A percentile compares a stretch with the other conserved stretches of the same genome.
These are phyloP conservation scores for Kalanchoe fedtschenkoi DNA, from an alignment of 164 flowering plant genomes.

Conservation along the genomic window DNA sequence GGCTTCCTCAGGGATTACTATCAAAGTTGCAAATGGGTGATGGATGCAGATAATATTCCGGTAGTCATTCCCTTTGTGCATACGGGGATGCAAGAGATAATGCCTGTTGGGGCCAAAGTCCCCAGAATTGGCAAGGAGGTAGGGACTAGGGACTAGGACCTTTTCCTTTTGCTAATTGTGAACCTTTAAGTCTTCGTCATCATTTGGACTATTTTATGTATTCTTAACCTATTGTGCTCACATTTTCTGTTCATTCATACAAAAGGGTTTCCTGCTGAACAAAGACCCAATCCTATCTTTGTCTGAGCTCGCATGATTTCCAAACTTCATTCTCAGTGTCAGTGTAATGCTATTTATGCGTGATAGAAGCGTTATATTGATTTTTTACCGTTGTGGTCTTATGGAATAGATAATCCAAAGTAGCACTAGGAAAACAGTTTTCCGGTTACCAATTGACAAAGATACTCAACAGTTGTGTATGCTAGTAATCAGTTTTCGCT, in stretches of 20 bases:
- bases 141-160: slow-evolving; percentile 10
- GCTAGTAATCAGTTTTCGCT: background rate
- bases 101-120: slow-evolving; percentile 82
- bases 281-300: too few relatives aligned
- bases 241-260: background rate
- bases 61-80: slow-evolving; percentile 87
- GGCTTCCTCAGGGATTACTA: too few relatives aligned
- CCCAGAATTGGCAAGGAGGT: slow-evolving; percentile 89
- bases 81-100: slow-evolving; percentile 88
- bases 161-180: background rate
- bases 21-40: too few relatives aligned
- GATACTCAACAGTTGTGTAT: too few relatives aligned
- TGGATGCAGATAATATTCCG: slow-evolving; percentile 70
- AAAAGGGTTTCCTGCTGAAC: background rate
- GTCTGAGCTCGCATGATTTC: background rate
- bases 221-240: background rate
- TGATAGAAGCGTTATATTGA: too few relatives aligned
- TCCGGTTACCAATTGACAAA: background rate
- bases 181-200: background rate
- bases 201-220: too few relatives aligned
- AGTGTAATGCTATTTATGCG: background rate
- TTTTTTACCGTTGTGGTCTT: background rate
- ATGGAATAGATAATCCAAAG: background rate
- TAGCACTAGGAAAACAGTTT: background rate
- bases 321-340: background rate